A percentile compares a stretch with the other conserved stretches of the same genome.
Conservation (phyloP, 1,284 basidiomycete species). For the Crucibulum cyathiforme region DNA sequence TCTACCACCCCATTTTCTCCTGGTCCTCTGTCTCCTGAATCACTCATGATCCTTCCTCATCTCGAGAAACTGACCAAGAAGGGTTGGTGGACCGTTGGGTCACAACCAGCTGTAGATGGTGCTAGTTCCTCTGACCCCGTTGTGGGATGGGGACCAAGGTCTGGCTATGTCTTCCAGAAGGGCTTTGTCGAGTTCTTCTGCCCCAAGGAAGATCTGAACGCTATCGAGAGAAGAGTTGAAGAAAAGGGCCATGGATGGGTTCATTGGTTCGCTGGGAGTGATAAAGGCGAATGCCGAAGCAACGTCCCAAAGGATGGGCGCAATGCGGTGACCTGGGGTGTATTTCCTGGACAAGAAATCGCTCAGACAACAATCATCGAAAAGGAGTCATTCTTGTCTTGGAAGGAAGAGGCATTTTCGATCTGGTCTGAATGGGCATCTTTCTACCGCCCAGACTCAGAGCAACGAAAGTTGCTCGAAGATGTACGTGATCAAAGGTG, state of each 20-base stretch:
- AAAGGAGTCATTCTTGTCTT: conserved; percentile 86
- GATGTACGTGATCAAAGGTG: conserved; percentile 77
- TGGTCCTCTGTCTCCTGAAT: conserved; percentile 85
- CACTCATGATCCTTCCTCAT: conserved; percentile 79
- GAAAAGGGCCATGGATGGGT: conserved; percentile 69
- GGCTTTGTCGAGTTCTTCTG: conserved; percentile 98
- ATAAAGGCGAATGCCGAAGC: conserved; percentile 81
- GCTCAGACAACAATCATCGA: conserved; percentile 98
- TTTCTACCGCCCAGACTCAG: conserved; percentile 80
- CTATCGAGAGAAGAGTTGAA: conserved; percentile 65
- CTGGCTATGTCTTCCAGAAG: conserved; percentile 97
- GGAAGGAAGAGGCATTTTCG: conserved; percentile 98
- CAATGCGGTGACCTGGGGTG: conserved; percentile 99
- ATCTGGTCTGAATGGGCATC: conserved; percentile 97
- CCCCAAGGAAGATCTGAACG: conserved; percentile 64
- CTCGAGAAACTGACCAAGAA: conserved; percentile 78
- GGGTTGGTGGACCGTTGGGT: conserved; percentile 96
- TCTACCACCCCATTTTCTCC: conserved; percentile 91
- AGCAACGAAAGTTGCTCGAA: conserved; percentile 78
- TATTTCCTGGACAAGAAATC: conserved; percentile 97
- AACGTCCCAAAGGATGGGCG: conserved; percentile 83
- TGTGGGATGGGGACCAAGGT: conserved; percentile 92
- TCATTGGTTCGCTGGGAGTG: conserved; percentile 87
- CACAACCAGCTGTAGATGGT: conserved; percentile 93
- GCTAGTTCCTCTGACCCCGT: conserved; percentile 74